Evolutionary conservation across 2,329 filamentous ascomycete species (phyloP), one percentile per base, ranked within the genome.

Genomic region (Reticulascus tulasneorum): DNA sequence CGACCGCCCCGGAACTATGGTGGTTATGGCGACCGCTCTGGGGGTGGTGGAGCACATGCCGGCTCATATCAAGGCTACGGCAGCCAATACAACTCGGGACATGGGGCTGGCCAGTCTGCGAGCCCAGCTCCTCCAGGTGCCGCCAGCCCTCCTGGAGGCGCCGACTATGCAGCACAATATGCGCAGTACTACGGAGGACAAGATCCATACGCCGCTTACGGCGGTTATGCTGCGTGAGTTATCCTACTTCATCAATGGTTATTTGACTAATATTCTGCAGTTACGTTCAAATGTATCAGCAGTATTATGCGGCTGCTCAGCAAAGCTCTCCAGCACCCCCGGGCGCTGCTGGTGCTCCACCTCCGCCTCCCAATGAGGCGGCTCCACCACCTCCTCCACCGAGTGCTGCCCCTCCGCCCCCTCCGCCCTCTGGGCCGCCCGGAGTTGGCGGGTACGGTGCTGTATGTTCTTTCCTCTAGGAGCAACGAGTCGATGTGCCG

Each of bases 161-260:
- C 54, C 6, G 85, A 94, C 51, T 93, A 93, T 58, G 79, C 79
- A 34, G 79, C 84, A 13, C 85, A 91, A 54, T 94, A 94, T 58
- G 83, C 86, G 4, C 84, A 89, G 57, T 93, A 94, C 60, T 91
- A 90, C 44, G 73, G 72, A 45, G 71, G 71, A 36, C 69, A 76
- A 45, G 88, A 96, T 53, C 91, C 90, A 0, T 96, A 96, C 58
- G 88, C 88, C 26, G 81, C 86, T 8, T 96, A 93, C 50, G 91
- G 91, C 44, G 91, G 91, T 36, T 96, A 93, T 61, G 77, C 82
- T 49, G 85, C 84, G 66, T 86, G 74, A 55, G 69, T 49, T 21
- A 24, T 16, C 10, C 19, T 23, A 24, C 38, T 35, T 9, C 11
- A 22, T 28, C 12, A 25, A 9, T n/a, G 10, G 7, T 9, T 7